phyloP scores from a whole-genome alignment of 352 stramenopile species.

The Thraustotheca clavata region DNA sequence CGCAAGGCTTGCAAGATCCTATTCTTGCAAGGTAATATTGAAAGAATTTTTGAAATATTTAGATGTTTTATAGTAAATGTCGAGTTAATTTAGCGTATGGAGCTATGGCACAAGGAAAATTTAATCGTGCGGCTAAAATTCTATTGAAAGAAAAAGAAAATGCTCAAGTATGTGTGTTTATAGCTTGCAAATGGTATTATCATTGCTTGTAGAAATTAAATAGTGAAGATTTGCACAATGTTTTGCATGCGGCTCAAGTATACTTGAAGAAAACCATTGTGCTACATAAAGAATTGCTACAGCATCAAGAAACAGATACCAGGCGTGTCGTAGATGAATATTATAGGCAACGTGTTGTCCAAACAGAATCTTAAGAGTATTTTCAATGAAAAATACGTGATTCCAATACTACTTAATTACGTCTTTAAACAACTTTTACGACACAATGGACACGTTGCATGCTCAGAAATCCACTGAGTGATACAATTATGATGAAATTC shows the following conservation, averaged over 20 bases:
- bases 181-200: not conserved
- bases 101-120: constrained; percentile 56
- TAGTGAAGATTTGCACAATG: constrained; percentile 46
- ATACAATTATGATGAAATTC: not conserved
- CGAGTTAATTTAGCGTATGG: constrained; percentile 76
- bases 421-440: not conserved
- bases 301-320: constrained; percentile 23
- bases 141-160: constrained; percentile 38
- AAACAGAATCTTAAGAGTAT: not conserved
- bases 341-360: constrained; percentile 66
- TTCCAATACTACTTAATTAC: not conserved
- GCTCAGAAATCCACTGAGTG: not conserved
- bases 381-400: not conserved
- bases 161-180: constrained; percentile 21
- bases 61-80: constrained; percentile 41
- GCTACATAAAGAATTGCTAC: constrained; percentile 47
- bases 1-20: constrained; percentile 57
- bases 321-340: constrained; percentile 57
- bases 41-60: not conserved
- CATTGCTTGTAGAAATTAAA: constrained; percentile 25
- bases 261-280: constrained; percentile 60
- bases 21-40: constrained; percentile 41
- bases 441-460: not conserved
- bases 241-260: constrained; percentile 50
- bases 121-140: constrained; percentile 44